Conservation (phyloP, 75 land plant species). For the Sequoiadendron giganteum region DNA sequence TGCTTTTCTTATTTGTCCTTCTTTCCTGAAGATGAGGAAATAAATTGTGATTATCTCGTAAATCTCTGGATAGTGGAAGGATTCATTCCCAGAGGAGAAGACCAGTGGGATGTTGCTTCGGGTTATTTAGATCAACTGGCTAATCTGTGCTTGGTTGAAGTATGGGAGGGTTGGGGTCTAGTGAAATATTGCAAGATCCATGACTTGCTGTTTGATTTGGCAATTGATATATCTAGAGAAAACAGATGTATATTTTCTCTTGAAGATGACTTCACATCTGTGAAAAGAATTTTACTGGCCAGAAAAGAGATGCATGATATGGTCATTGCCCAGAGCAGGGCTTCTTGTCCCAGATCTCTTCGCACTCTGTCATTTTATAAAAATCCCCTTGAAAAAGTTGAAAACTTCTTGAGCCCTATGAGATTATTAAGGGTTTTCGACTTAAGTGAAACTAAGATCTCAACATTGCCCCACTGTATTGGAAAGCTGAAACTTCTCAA, state of each 20-base stretch:
- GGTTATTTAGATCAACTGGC: neutral
- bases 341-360: neutral
- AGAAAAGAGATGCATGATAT: neutral
- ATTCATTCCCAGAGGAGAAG: neutral
- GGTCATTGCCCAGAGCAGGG: neutral
- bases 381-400: neutral
- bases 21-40: neutral
- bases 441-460: neutral
- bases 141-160: neutral
- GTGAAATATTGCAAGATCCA: neutral
- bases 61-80: neutral
- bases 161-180: neutral
- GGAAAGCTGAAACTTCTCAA: neutral
- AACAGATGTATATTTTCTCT: neutral
- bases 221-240: neutral
- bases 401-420: neutral
- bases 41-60: neutral
- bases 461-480: neutral
- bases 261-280: neutral
- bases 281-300: neutral
- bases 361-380: neutral
- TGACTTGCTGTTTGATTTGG: neutral
- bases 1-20: neutral
- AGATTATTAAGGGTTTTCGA: neutral
- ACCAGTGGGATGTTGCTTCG: neutral